Evolutionary conservation across 2,329 filamentous ascomycete species (phyloP).

Genomic region (Botryotinia calthae): DNA sequence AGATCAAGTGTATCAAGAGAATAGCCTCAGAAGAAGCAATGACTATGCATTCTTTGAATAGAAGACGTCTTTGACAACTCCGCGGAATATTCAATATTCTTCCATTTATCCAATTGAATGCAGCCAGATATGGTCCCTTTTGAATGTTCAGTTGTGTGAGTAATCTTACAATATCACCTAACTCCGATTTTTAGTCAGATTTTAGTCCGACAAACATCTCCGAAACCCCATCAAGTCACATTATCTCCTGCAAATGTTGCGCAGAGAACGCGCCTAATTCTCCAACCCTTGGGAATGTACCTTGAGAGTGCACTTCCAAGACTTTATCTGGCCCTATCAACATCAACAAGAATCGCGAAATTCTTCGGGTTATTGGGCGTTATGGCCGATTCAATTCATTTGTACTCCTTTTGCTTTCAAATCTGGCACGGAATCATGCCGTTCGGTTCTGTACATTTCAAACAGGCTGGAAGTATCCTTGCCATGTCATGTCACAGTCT

Average conservation of each 20-base stretch:
- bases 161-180: constrained; percentile 13
- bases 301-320: background rate
- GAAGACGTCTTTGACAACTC: background rate
- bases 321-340: constrained; percentile 1
- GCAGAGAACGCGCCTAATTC: constrained; percentile 9
- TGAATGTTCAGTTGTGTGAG: background rate
- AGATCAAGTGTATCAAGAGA: background rate
- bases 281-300: background rate
- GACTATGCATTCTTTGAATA: background rate
- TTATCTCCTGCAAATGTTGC: background rate
- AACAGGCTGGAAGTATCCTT: background rate
- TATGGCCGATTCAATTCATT: background rate
- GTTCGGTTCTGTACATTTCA: constrained; percentile 4
- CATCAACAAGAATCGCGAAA: background rate
- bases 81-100: constrained; percentile 1
- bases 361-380: background rate
- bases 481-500: background rate
- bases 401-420: constrained; percentile 13
- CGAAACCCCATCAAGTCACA: constrained; percentile 17
- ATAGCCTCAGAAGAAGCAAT: background rate
- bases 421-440: constrained; percentile 6
- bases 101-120: background rate
- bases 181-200: constrained; percentile 16
- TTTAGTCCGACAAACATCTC: constrained; percentile 18
- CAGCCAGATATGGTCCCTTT: background rate